A percentile compares a stretch with the other conserved stretches of the same genome.
These are phyloP conservation scores for Sugiyamaella xylanicola DNA, from an alignment of 1,139 yeast species.

Conservation along the genomic window DNA sequence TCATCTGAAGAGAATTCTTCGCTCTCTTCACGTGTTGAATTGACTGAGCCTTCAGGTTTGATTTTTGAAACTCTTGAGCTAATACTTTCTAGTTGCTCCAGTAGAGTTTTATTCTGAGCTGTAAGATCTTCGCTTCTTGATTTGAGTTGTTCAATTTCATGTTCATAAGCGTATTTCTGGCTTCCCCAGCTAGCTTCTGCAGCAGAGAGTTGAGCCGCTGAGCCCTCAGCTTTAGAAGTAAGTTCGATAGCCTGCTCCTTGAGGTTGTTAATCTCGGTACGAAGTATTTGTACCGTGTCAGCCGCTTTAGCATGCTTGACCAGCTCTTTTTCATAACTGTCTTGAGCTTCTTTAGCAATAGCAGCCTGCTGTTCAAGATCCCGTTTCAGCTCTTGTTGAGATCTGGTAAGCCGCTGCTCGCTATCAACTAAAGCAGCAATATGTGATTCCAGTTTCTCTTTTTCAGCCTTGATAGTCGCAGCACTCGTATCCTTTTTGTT, in stretches of 20 bases:
- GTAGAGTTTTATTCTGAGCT: constrained; percentile 65
- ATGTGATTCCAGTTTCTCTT: constrained; percentile 45
- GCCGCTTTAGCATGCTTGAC: constrained; percentile 60
- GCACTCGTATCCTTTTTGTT: constrained; percentile 33
- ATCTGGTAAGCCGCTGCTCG: constrained; percentile 41
- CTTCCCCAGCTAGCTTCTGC: constrained; percentile 51
- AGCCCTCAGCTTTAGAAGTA: constrained; percentile 40
- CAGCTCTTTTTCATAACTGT: constrained; percentile 60
- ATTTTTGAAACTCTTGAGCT: constrained; percentile 19
- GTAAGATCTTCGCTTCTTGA: constrained; percentile 58
- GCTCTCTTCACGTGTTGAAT: constrained; percentile 20
- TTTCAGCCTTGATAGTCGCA: constrained; percentile 39
- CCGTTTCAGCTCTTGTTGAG: constrained; percentile 37
- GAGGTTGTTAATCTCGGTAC: constrained; percentile 48
- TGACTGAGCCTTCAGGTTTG: constrained; percentile 7
- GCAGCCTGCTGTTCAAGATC: constrained; percentile 58
- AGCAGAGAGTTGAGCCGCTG: constrained; percentile 40
- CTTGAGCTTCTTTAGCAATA: constrained; percentile 55
- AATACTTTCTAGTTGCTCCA: constrained; percentile 64
- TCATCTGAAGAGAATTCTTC: constrained; percentile 40
- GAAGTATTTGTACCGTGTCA: constrained; percentile 48
- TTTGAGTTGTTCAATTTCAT: constrained; percentile 53
- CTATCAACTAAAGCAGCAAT: constrained; percentile 49
- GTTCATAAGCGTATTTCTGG: constrained; percentile 51
- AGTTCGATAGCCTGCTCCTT: constrained; percentile 46